A percentile compares a stretch with the other conserved stretches of the same genome.
Evolutionary conservation across 2,329 filamentous ascomycete species (phyloP).

Genomic region (Aspergillus tamarii): DNA sequence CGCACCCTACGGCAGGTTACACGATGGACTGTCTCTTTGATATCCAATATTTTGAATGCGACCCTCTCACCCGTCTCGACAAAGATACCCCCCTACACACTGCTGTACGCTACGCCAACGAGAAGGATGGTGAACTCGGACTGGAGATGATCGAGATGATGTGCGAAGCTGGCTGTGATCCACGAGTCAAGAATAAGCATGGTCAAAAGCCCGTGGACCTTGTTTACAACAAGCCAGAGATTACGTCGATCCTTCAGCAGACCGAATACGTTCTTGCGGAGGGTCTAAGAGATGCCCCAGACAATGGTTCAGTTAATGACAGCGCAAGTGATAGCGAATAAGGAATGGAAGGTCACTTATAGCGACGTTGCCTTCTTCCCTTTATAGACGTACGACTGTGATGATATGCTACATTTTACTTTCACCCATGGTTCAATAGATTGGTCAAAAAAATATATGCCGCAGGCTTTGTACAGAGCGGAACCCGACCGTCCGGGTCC

Average conservation of each 20-base stretch:
- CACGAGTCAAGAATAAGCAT: constrained; percentile 52
- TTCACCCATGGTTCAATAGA: constrained; percentile 2
- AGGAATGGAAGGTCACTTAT: constrained; percentile 6
- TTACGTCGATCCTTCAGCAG: constrained; percentile 47
- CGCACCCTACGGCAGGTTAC: constrained; percentile 41
- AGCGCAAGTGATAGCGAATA: constrained; percentile 49
- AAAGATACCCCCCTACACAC: constrained; percentile 51
- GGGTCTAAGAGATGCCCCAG: constrained; percentile 42
- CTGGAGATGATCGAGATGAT: constrained; percentile 53
- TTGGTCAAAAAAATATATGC: neutral
- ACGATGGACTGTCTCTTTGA: constrained; percentile 52
- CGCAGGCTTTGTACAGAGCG: neutral
- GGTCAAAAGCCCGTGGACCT: constrained; percentile 50
- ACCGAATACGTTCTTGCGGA: constrained; percentile 52
- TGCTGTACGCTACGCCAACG: constrained; percentile 51
- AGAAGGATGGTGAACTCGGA: constrained; percentile 48
- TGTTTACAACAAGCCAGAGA: constrained; percentile 47
- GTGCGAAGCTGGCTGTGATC: constrained; percentile 53
- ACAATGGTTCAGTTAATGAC: constrained; percentile 39
- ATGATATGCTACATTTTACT: constrained; percentile 14
- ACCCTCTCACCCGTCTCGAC: constrained; percentile 50
- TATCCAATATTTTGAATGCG: constrained; percentile 53
- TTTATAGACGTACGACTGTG: constrained; percentile 25
- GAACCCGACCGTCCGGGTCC: neutral
- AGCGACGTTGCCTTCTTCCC: constrained; percentile 4